phyloP scores from a whole-genome alignment of 768 basidiomycete species.

The Boletus coccyginus region DNA sequence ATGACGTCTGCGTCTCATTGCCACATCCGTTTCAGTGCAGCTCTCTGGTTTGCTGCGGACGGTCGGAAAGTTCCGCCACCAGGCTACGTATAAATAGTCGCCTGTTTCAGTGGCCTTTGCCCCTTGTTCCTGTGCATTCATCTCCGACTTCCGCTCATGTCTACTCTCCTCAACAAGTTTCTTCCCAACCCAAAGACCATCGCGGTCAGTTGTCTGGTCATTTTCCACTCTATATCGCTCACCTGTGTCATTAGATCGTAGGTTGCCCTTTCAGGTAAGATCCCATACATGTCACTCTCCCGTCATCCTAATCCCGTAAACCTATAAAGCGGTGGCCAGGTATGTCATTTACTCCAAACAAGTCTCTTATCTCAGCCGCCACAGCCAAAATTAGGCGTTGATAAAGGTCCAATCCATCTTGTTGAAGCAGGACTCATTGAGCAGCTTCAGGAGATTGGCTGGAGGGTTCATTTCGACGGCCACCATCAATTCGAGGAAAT shows the following conservation, averaged over 20 bases:
- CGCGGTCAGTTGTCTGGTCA: slow-evolving; percentile 57
- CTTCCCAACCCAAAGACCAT: slow-evolving; percentile 64
- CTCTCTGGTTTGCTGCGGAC: no score
- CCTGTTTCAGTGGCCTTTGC: neutral
- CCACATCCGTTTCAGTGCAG: no score
- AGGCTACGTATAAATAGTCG: neutral
- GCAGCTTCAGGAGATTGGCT: slow-evolving; percentile 77
- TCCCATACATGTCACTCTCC: neutral
- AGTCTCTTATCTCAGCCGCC: slow-evolving; percentile 10
- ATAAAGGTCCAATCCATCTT: slow-evolving; percentile 84
- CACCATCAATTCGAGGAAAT: slow-evolving; percentile 87
- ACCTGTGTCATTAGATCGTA: slow-evolving; percentile 58
- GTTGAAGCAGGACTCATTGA: slow-evolving; percentile 81
- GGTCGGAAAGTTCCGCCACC: slow-evolving; percentile 9
- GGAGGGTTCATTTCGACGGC: slow-evolving; percentile 87
- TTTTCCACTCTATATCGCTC: neutral
- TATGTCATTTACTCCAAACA: slow-evolving; percentile 11
- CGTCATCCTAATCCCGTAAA: slow-evolving; percentile 11
- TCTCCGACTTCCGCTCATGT: slow-evolving; percentile 15
- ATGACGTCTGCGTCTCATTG: neutral
- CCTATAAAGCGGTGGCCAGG: slow-evolving; percentile 30
- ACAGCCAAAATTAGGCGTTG: slow-evolving; percentile 77
- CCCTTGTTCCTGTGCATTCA: neutral
- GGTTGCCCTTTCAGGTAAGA: slow-evolving; percentile 91
- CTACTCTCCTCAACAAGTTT: slow-evolving; percentile 25